These are phyloP conservation scores for Coemansia sp. DNA, from an alignment of 192 early-diverging fungal genomes.

Conservation along the genomic window DNA sequence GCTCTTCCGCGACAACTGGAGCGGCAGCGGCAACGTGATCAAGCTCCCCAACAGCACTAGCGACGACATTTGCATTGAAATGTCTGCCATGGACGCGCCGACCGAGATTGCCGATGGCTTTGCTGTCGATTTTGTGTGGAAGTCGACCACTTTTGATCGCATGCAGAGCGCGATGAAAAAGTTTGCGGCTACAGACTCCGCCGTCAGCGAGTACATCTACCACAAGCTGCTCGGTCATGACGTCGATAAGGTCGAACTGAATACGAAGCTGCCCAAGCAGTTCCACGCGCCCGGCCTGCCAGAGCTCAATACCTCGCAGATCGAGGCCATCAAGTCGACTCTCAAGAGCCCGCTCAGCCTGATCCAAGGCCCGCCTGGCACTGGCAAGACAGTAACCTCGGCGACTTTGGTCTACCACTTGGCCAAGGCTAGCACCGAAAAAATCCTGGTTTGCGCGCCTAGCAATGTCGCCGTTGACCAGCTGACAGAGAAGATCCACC, in stretches of 20 bases:
- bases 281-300: constrained; percentile 94
- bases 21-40: constrained; percentile 88
- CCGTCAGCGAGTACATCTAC: constrained; percentile 95
- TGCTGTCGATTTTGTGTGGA: constrained; percentile 98
- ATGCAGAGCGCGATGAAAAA: constrained; percentile 97
- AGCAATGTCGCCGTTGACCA: constrained; percentile 99
- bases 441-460: constrained; percentile 98
- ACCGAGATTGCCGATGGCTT: constrained; percentile 74
- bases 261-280: constrained; percentile 80
- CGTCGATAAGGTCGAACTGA: constrained; percentile 71
- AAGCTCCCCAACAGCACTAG: constrained; percentile 93
- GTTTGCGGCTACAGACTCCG: constrained; percentile 95
- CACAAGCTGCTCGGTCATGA: constrained; percentile 95
- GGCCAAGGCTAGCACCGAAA: constrained; percentile 83
- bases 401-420: constrained; percentile 98
- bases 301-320: constrained; percentile 97
- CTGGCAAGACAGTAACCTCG: constrained; percentile 98
- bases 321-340: constrained; percentile 91
- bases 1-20: constrained; percentile 79
- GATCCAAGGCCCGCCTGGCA: constrained; percentile 97
- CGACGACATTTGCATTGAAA: constrained; percentile 96
- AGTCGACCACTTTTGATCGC: constrained; percentile 94
- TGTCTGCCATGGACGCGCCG: constrained; percentile 72
- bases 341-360: constrained; percentile 91
- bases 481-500: constrained; percentile 95